Evolutionary conservation across 495 filamentous ascomycete genomes (phyloP).

Genomic region (Aspergillus funiculosus): DNA sequence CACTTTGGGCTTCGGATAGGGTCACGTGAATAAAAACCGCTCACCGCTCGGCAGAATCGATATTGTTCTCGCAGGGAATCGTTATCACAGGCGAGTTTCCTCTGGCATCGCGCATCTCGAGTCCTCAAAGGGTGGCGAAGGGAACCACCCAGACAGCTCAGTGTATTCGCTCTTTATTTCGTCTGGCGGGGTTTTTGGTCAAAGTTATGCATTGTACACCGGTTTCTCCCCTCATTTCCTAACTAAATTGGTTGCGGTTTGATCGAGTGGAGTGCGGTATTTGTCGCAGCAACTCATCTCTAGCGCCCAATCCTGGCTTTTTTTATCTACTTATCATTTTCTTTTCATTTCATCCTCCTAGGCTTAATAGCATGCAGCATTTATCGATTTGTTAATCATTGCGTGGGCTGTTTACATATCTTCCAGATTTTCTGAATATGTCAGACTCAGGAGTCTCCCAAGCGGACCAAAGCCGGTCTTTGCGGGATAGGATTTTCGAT

Average conservation of each 20-base stretch:
- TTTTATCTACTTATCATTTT: neutral
- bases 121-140: too few relatives aligned
- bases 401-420: neutral
- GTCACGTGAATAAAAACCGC: conserved; percentile 23
- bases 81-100: too few relatives aligned
- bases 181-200: too few relatives aligned
- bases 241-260: neutral
- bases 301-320: neutral
- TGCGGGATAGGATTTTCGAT: conserved; percentile 35
- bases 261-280: conserved; percentile 1
- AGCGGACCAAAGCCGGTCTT: conserved; percentile 25
- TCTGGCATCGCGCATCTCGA: too few relatives aligned
- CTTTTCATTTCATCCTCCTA: neutral
- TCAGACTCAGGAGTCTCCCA: conserved; percentile 27
- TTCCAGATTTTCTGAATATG: conserved; percentile 17
- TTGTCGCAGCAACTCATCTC: neutral
- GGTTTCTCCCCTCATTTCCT: neutral
- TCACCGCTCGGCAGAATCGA: conserved; percentile 27
- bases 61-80: too few relatives aligned
- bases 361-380: neutral
- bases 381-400: neutral
- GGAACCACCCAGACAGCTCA: neutral
- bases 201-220: conserved; percentile 11
- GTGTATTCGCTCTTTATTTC: neutral
- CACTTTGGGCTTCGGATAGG: conserved; percentile 28